Evolutionary conservation across 2,329 filamentous ascomycete genomes (phyloP), one percentile per base, ranked within the genome.

Genomic region (Chaetomium sp.): DNA sequence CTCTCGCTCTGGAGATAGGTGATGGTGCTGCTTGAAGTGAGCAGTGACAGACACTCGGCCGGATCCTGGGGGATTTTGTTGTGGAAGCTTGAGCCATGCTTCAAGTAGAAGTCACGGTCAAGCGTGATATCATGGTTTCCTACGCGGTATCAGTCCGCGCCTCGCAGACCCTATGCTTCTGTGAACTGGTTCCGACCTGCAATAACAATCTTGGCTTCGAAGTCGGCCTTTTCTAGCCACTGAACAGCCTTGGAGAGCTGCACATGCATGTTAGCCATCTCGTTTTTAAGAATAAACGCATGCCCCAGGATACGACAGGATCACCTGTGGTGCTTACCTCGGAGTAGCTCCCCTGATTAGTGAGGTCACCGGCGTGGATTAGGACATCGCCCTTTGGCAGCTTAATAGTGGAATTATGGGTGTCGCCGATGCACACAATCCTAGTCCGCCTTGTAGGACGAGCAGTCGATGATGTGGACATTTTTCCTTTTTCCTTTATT

Each of bases 91-190:
- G 72, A 70, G 0, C 83, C 82, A 69, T 87, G 80, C 49, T 83
- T 74, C 9, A 76, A 70, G 73, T 87, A 89, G 73, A 90, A 91
- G 3, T 79, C 73, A n/a, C 78, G 70, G 71, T 92, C 90, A 7
- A 93, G 82, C 0, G 88, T 90, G 57, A 90, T 80, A 72, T 93
- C 90, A 75, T 93, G 90, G 73, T 93, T 93, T 31, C 90, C 89
- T 89, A 65, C 21, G 7, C 13, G 2, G n/a, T 42, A 23, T 62
- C 51, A 64, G 64, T 25, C 6, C 19, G 27, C 19, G 1, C n/a
- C 29, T 23, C 4, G 9, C 2, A 16, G 12, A 31, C 6, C 7
- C 2, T 7, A 4, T 25, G 16, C 2, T 12, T 6, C 10, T 16
- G 25, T 9, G 12, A 10, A 31, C 4, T 13, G 5, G 49, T 8